Base-by-base conservation (phyloP, 257 asterid genomes). In the Fraxinus anomala region DNA sequence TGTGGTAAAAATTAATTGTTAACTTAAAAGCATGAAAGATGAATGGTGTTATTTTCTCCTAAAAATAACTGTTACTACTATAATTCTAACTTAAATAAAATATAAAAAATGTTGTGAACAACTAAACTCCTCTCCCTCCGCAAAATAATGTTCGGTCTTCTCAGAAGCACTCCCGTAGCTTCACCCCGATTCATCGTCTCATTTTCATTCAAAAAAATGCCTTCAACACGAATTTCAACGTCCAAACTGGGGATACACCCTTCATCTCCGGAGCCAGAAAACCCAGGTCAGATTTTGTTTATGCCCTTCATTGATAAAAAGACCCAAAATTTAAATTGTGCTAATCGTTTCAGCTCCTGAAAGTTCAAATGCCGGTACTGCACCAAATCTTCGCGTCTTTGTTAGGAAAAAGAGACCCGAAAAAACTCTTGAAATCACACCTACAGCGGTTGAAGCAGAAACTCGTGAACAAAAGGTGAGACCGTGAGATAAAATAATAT, bases 371-470 rank as follows among this genome's bases (percentile, higher is more conserved):
- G 85, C 79, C 13, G 87, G 79, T 70, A 65, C 91, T 28, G 81
- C 33, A 1, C 72, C 81, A 77, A 81, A 84, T 51, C 28, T 84
- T 81, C 88, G 88, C 24, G 93, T 87, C 72, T 92, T 67, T 80
- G 89, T 89, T 17, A 82, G 97, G 80, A 92, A 81, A 81, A 94
- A 85, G 87, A 82, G 87, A 80, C 72, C 71, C n/a, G 84, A 77
- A 70, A 90, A 85, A 83, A 36, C 74, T 37, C 71, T 84, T 56
- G 82, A 84, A 86, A 67, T 87, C 76, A 31, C 66, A 21, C 80
- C 74, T n/a, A 75, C 84, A 71, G 89, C 82, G 77, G 82, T 78
- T 23, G 86, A 79, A 59, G 87, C 82, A 56, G 85, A 83, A 67
- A 67, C 78, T 76, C 44, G 81, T 79, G 83, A 79, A 76, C 79